Evolutionary conservation across 495 filamentous ascomycete genomes (phyloP).

Genomic region (Parmelia sp.): DNA sequence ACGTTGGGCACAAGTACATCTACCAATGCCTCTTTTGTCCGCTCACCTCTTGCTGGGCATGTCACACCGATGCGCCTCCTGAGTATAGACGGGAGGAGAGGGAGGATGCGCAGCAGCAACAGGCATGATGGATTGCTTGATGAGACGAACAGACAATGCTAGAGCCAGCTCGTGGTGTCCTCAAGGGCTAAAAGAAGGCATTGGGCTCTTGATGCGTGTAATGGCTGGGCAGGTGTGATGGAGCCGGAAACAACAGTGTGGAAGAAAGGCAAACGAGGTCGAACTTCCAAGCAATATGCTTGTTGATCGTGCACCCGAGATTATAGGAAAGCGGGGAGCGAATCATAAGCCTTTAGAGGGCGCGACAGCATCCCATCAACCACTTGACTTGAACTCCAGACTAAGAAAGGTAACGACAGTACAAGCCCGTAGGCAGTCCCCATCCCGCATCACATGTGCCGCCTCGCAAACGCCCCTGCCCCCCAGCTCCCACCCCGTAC

Average conservation of each 20-base stretch:
- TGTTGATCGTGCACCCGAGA: no score
- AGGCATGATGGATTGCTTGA: not conserved
- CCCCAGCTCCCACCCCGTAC: not conserved
- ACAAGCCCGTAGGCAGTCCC: not conserved
- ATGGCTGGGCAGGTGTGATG: no score
- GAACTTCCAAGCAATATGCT: no score
- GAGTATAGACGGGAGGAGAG: not conserved
- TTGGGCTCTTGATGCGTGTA: no score
- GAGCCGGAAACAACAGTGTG: no score
- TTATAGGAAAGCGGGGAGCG: not conserved
- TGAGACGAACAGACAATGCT: no score
- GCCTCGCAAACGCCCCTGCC: not conserved
- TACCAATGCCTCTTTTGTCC: not conserved
- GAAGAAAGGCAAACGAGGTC: no score
- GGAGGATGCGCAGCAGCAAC: not conserved
- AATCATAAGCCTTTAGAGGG: not conserved
- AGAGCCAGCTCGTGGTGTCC: not conserved
- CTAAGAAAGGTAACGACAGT: not conserved
- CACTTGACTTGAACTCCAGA: not conserved
- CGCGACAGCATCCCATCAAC: not conserved
- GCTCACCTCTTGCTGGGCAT: not conserved
- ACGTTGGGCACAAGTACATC: not conserved
- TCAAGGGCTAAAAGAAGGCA: not conserved
- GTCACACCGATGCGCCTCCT: conserved; percentile 4
- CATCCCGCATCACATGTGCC: not conserved